These are phyloP conservation scores for Sextonia rubra DNA, from an alignment of 164 flowering plant genomes.

Conservation along the genomic window DNA sequence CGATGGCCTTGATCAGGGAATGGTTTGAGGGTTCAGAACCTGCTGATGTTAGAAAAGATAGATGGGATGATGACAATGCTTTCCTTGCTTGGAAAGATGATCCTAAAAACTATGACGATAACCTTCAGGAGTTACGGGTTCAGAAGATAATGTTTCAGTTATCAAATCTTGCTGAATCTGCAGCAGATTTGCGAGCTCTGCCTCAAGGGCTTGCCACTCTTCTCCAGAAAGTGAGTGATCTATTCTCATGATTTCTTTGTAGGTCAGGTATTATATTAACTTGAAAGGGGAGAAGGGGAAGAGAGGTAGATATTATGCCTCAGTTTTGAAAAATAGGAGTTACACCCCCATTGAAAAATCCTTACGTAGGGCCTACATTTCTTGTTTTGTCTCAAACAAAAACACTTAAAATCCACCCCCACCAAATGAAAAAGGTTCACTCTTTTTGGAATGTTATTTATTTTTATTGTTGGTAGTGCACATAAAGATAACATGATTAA, in stretches of 20 bases:
- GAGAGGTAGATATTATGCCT: not conserved
- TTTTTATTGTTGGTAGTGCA: too few species aligned
- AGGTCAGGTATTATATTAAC: not conserved
- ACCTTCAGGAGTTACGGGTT: conserved; percentile 64
- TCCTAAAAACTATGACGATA: conserved; percentile 53
- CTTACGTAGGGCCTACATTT: not conserved
- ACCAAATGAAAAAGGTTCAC: too few species aligned
- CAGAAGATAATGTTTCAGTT: conserved; percentile 69
- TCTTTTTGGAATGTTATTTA: too few species aligned
- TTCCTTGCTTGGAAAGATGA: conserved; percentile 84
- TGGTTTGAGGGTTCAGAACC: conserved; percentile 67
- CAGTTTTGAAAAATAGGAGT: not conserved
- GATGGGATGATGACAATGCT: conserved; percentile 72
- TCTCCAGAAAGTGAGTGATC: conserved; percentile 62
- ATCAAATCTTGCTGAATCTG: conserved; percentile 56
- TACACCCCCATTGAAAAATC: too few species aligned
- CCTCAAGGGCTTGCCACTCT: conserved; percentile 84
- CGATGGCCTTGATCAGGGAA: conserved; percentile 52
- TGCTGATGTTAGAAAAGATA: conserved; percentile 33
- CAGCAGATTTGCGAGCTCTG: conserved; percentile 70
- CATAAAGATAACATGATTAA: too few species aligned
- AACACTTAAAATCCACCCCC: not conserved
- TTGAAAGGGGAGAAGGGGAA: not conserved
- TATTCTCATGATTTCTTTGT: not conserved
- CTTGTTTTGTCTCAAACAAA: not conserved